These are phyloP conservation scores for Thraustochytrium aureum DNA, from an alignment of 352 stramenopile species.

Conservation along the genomic window DNA sequence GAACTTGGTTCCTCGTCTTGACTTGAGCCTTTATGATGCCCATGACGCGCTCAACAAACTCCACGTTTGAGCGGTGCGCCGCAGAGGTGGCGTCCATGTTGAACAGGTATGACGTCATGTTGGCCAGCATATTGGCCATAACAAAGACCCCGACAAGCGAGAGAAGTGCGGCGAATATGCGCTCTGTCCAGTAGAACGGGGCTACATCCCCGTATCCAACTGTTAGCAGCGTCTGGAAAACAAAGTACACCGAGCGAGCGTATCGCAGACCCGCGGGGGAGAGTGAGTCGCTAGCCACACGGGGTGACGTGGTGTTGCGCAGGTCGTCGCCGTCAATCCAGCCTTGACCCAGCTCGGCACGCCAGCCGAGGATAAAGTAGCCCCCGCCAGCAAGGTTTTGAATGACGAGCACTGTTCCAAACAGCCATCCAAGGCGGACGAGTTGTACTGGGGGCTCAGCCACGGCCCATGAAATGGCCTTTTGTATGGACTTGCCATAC, in stretches of 20 bases:
- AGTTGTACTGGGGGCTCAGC: slow-evolving; percentile 3
- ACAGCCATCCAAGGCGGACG: slow-evolving; percentile 25
- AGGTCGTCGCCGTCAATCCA: slow-evolving; percentile 32
- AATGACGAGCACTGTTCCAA: neutral
- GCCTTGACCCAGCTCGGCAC: neutral
- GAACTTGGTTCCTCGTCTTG: neutral
- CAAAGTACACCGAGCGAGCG: slow-evolving; percentile 35
- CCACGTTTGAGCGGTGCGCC: slow-evolving; percentile 16
- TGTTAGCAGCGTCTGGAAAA: slow-evolving; percentile 42
- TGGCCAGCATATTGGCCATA: slow-evolving; percentile 40
- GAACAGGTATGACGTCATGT: slow-evolving; percentile 49
- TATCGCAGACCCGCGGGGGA: neutral
- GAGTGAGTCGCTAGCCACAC: neutral
- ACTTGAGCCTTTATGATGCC: neutral
- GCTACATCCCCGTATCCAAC: slow-evolving; percentile 37
- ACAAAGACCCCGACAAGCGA: slow-evolving; percentile 36
- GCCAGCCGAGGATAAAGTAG: slow-evolving; percentile 20
- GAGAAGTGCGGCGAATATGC: neutral
- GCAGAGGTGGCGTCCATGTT: slow-evolving; percentile 29
- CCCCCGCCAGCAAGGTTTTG: neutral
- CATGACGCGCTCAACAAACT: slow-evolving; percentile 17
- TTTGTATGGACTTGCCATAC: neutral
- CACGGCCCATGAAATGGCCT: neutral
- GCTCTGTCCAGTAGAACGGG: neutral
- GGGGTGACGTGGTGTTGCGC: neutral